Base-by-base conservation (phyloP, 495 filamentous ascomycete genomes). In the Penicillium goetzii region DNA sequence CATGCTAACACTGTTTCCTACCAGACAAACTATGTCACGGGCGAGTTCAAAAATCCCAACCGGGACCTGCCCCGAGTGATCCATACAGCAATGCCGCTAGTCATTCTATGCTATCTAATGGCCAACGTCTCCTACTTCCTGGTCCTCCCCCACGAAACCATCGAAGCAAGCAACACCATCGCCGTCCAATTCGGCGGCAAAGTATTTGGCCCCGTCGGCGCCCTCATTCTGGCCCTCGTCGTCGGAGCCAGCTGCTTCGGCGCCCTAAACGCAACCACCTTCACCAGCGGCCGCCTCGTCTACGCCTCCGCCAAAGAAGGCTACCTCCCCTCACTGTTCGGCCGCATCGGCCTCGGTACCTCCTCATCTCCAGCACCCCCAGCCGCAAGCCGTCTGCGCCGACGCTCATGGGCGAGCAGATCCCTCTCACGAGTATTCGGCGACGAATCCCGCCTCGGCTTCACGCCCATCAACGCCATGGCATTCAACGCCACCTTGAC, bases 251-350 rank as follows among this genome's bases (percentile, higher is more conserved):
- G 88, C 63, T 98, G 92, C 72, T 89, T 98, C 68, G 95, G 95
- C 61, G 91, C 94, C 2, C 84, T 98, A 19, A 99, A 99, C 76
- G 92, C 92, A 55, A 89, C 91, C n/a, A 91, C 92, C 43, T 98
- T 99, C 75, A 99, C 95, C 53, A 90, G 86, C 64, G 91, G 92
- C 63, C 90, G 95, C 8, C 86, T 99, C 19, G 89, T 97, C 69
- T 98, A 99, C 76, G 92, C 88, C 23, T 95, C 95, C 21, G 94
- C 92, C 14, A 96, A 96, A 69, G 95, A 98, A 78, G 94, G 95
- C 54, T 97, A 96, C 69, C 85, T 99, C 33, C 95, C 96, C 1
- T 77, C 85, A 3, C 61, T 97, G 15, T 92, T 97, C 64, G 91
- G 92, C 33, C 89, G 85, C 56, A 88, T 98, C 40, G 96, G 95